Evolutionary conservation across 164 flowering plant species (phyloP).

Genomic region (Macadamia tetraphylla): DNA sequence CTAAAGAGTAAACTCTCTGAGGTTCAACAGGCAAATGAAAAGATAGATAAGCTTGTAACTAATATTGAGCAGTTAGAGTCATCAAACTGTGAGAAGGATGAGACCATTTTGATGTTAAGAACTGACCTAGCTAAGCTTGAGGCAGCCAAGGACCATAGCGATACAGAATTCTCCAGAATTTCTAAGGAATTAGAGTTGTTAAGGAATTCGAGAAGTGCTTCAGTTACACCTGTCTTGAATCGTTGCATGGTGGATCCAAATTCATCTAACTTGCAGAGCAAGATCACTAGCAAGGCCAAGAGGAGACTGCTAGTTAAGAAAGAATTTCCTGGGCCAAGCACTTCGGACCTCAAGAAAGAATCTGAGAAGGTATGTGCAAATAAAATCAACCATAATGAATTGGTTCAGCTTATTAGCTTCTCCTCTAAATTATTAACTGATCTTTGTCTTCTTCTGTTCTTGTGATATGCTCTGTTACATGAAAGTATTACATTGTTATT

Average conservation of each 20-base stretch:
- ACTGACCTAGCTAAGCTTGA: conserved; percentile 41
- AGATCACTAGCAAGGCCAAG: conserved; percentile 8
- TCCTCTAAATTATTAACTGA: neutral
- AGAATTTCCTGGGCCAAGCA: conserved; percentile 23
- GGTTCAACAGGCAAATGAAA: conserved; percentile 46
- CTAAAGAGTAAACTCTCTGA: conserved; percentile 37
- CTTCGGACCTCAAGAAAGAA: conserved; percentile 7
- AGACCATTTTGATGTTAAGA: conserved; percentile 30
- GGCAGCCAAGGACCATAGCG: conserved; percentile 26
- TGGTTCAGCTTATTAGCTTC: neutral
- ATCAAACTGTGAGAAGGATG: conserved; percentile 51
- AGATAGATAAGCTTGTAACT: conserved; percentile 36
- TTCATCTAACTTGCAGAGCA: conserved; percentile 10
- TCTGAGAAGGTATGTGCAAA: conserved; percentile 12
- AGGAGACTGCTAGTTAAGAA: conserved; percentile 24
- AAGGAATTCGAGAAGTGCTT: conserved; percentile 28
- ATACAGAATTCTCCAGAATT: conserved; percentile 42
- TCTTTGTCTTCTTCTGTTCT: neutral
- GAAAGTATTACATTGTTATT: too few species aligned
- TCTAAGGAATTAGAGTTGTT: conserved; percentile 40
- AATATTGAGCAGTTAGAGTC: conserved; percentile 49
- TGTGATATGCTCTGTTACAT: too few species aligned
- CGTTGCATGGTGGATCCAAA: conserved; percentile 23
- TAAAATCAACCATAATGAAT: neutral
- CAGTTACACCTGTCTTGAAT: conserved; percentile 38